These are phyloP conservation scores for Paraphysoderma sedebokerense DNA, from an alignment of 371 early-diverging fungal genomes.

Conservation along the genomic window DNA sequence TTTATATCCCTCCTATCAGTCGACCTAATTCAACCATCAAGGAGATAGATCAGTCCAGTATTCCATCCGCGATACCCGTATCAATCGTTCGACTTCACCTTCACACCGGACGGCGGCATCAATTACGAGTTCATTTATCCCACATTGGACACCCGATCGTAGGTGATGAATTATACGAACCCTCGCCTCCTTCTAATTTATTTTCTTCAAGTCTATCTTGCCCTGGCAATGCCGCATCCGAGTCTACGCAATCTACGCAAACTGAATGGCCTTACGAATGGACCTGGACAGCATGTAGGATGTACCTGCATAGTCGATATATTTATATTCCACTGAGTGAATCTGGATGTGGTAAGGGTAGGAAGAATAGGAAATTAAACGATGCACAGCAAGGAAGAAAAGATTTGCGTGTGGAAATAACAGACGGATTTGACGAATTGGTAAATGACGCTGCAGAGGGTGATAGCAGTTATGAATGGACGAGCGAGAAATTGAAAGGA, in stretches of 20 bases:
- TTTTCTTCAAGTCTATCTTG: not conserved
- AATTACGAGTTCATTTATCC: constrained; percentile 42
- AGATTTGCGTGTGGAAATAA: no score
- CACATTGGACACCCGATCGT: constrained; percentile 41
- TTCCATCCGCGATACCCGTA: constrained; percentile 1
- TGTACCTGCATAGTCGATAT: not conserved
- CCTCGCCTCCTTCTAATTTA: not conserved
- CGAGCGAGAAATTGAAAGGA: no score
- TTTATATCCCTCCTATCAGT: constrained; percentile 1
- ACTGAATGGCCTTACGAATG: no score
- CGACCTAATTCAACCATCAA: not conserved
- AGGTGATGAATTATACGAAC: constrained; percentile 32
- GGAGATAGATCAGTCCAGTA: no score
- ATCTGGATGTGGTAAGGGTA: no score
- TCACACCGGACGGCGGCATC: constrained; percentile 47
- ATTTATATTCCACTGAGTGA: not conserved
- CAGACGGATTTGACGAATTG: no score
- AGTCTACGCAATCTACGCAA: not conserved
- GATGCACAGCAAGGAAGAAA: no score
- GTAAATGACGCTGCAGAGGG: no score
- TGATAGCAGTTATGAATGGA: no score
- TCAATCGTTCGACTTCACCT: constrained; percentile 30
- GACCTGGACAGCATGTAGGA: no score
- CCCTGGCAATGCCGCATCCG: not conserved
- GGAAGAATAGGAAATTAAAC: no score